These are phyloP conservation scores for Gryganskiella cystojenkinii DNA, from an alignment of 192 early-diverging fungal genomes.

Conservation along the genomic window DNA sequence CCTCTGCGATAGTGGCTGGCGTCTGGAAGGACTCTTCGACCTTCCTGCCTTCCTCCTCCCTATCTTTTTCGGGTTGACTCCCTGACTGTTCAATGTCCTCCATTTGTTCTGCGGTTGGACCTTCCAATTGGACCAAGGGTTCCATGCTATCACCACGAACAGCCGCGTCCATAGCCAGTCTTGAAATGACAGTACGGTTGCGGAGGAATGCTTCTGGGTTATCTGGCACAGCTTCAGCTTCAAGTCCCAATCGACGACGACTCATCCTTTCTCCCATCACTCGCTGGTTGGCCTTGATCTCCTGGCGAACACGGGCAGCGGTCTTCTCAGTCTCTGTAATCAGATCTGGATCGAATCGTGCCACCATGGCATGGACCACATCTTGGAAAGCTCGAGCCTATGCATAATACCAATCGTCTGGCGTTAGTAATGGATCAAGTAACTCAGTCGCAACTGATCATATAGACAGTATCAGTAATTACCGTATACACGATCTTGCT, in stretches of 20 bases:
- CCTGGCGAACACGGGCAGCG: conserved; percentile 38
- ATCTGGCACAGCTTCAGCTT: conserved; percentile 38
- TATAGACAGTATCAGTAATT: neutral
- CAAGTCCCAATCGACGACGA: conserved; percentile 41
- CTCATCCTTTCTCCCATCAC: conserved; percentile 30
- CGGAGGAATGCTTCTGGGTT: conserved; percentile 37
- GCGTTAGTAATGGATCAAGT: neutral
- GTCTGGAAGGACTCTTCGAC: too few species aligned
- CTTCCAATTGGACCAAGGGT: neutral
- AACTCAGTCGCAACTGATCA: neutral
- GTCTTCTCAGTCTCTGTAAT: conserved; percentile 45
- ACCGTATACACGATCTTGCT: conserved; percentile 36
- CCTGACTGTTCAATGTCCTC: neutral
- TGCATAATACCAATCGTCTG: neutral
- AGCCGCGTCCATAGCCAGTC: neutral
- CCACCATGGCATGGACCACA: conserved; percentile 33
- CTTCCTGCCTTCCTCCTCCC: too few species aligned
- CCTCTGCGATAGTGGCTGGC: too few species aligned
- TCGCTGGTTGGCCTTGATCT: conserved; percentile 23
- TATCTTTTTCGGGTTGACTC: too few species aligned
- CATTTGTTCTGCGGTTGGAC: neutral
- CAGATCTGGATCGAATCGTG: conserved; percentile 36
- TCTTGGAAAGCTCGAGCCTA: conserved; percentile 48
- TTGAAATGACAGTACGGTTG: conserved; percentile 8
- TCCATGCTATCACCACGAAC: conserved; percentile 1